A percentile compares a stretch with the other conserved stretches of the same genome.
Conservation (phyloP, 2,329 filamentous ascomycete genomes). For the Hymenoscyphus scutula region DNA sequence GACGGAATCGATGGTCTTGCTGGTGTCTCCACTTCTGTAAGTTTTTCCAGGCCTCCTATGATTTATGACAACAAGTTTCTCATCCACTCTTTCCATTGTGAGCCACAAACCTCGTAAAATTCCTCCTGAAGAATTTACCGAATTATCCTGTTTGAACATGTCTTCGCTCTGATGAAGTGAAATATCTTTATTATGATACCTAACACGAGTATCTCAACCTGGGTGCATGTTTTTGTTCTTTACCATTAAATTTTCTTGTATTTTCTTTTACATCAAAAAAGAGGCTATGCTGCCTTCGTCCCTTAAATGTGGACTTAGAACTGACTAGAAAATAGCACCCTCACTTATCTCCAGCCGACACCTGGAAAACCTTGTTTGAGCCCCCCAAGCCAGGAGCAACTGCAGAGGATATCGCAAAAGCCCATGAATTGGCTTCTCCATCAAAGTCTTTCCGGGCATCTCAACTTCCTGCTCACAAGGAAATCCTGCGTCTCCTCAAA, state of each 20-base stretch:
- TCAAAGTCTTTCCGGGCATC: slow-evolving; percentile 71
- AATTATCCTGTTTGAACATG: background rate
- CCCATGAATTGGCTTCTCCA: slow-evolving; percentile 31
- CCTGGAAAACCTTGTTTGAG: slow-evolving; percentile 70
- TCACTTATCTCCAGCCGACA: slow-evolving; percentile 70
- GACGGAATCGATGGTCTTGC: slow-evolving; percentile 76
- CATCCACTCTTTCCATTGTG: too few species aligned
- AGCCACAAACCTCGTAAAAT: too few species aligned
- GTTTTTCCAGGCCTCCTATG: slow-evolving; percentile 19
- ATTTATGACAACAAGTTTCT: background rate
- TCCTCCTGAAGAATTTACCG: background rate
- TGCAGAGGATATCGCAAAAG: slow-evolving; percentile 42
- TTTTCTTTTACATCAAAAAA: too few species aligned
- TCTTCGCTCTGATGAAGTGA: background rate
- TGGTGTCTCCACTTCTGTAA: slow-evolving; percentile 63
- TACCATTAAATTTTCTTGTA: too few species aligned
- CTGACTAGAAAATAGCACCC: slow-evolving; percentile 53
- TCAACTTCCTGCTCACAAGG: slow-evolving; percentile 69
- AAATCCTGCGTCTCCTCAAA: slow-evolving; percentile 82
- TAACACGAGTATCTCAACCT: background rate
- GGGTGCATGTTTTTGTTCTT: background rate
- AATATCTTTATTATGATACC: background rate
- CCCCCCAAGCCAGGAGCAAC: slow-evolving; percentile 43
- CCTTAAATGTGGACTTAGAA: slow-evolving; percentile 9
- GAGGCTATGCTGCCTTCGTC: background rate